Base-by-base conservation (phyloP, 768 basidiomycete genomes). In the Suillus subluteus region DNA sequence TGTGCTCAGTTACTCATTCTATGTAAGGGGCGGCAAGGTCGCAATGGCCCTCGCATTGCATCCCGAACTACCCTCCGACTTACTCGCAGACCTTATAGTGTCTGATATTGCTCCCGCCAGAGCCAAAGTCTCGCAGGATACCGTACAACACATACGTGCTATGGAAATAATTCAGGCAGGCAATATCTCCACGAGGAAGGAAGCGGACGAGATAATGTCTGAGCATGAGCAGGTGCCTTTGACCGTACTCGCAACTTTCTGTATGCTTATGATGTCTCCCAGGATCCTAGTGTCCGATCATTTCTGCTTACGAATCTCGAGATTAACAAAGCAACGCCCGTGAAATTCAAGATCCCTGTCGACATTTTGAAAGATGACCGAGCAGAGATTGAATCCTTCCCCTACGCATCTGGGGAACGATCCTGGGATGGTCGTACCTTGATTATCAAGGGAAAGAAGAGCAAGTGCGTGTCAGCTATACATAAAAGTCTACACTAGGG, bases 271-370 rank as follows among this genome's bases (percentile, higher is more conserved):
- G 38, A 18, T 58, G 21, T 3, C 52, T 37, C 30, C n/a, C 67
- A 97, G 96, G 88, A 94, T 58, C 76, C 90, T 0, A 79, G 82
- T 55, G 83, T 92, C 37, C 88, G 93, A 35, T 89, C 93, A 59
- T 98, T 96, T 79, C 82, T 98, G 26, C 80, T 97, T 41, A 96
- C 96, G 15, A 98, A 98, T 78, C 81, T 95, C 26, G 74, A 85
- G 23, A 72, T 65, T 59, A 66, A 66, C 13, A 69, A 78, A 55
- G 67, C 73, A 64, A 76, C 79, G 7, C 70, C 74, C 3, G 78
- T 89, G n/a, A 83, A 82, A 64, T 96, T 96, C 76, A 86, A 87
- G 15, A 81, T 97, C 38, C 94, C 96, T 0, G 75, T 96, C 13
- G 80, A 86, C 15, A 87, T 91, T 62, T 79, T 97, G 26, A 80